Evolutionary conservation across 2,329 filamentous ascomycete genomes (phyloP).

Genomic region (Cladosporium colombiae): DNA sequence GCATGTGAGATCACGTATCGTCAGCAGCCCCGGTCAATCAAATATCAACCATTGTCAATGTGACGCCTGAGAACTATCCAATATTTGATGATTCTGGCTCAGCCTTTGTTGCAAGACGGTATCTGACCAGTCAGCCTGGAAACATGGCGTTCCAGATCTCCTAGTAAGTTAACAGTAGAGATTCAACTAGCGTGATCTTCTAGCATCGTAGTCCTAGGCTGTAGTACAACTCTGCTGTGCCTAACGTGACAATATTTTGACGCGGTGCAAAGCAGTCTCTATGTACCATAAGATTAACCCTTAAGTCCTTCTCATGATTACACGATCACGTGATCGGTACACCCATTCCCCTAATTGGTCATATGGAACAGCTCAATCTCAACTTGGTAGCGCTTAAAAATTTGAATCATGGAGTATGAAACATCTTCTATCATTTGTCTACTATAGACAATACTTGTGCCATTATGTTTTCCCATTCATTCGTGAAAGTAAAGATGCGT

Average conservation of each 20-base stretch:
- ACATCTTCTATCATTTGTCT: neutral
- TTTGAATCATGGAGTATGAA: neutral
- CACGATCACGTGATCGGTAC: neutral
- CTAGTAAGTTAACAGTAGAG: no score
- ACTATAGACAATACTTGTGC: neutral
- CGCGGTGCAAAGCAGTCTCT: neutral
- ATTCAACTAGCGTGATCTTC: neutral
- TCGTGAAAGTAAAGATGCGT: no score
- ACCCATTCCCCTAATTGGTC: neutral
- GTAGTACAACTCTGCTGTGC: neutral
- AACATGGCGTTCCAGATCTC: no score
- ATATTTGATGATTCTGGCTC: no score
- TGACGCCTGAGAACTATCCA: no score
- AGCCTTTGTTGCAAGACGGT: no score
- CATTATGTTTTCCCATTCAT: no score
- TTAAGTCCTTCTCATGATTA: neutral
- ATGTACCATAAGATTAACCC: neutral
- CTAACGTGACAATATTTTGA: neutral
- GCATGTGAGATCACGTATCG: no score
- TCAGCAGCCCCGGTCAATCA: no score
- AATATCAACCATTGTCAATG: no score
- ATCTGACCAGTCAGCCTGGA: no score
- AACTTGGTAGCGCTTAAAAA: neutral
- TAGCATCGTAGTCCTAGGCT: neutral
- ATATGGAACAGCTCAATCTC: neutral